Base-by-base conservation (phyloP, 129 eudicot genomes). In the Saposhnikovia divaricata region DNA sequence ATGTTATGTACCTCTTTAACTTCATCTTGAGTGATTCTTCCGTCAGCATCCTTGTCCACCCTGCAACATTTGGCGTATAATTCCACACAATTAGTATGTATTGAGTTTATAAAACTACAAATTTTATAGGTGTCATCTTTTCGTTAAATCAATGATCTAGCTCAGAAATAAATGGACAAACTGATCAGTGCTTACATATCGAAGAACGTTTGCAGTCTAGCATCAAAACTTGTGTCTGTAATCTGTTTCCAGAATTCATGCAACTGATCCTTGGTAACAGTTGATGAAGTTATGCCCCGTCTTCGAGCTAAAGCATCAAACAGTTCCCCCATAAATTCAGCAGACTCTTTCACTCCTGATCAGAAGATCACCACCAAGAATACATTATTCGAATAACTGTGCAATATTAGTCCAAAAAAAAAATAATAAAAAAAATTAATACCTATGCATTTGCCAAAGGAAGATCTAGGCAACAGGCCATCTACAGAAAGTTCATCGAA, bases 231-330 rank as follows among this genome's bases (percentile, higher is more conserved):
- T 51, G 85, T 91, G 77, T 93, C 96, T 23, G 86, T 82, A 69
- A 93, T 83, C 82, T 91, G 98, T 34, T 93, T 92, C 98, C 98
- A 93, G 66, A 93, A 93, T 63, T 93, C 98, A 77, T 82, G 86
- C 55, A 93, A 70, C 84, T 93, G 90, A 2, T 77, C 84, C 81
- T 88, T 93, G 70, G 79, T 87, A 21, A 93, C 87, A 40, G 83
- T 75, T 7, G 80, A 89, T 6, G 91, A 84, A 48, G 87, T 81
- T 45, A 91, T 91, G 76, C 86, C 87, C 78, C 98, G 85, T 84
- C 88, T 70, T 46, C 96, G 87, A n/a, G 93, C 89, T 70, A 93
- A 89, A 39, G 98, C 97, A 78, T 91, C 96, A 45, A 89, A 93
- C 13, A 93, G 81, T 78, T 88, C 96, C 27, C 85, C 89, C 19